Evolutionary conservation across 192 early-diverging fungal genomes (phyloP), one percentile per base, ranked within the genome.

Genomic region (Backusella tarrabulga): DNA sequence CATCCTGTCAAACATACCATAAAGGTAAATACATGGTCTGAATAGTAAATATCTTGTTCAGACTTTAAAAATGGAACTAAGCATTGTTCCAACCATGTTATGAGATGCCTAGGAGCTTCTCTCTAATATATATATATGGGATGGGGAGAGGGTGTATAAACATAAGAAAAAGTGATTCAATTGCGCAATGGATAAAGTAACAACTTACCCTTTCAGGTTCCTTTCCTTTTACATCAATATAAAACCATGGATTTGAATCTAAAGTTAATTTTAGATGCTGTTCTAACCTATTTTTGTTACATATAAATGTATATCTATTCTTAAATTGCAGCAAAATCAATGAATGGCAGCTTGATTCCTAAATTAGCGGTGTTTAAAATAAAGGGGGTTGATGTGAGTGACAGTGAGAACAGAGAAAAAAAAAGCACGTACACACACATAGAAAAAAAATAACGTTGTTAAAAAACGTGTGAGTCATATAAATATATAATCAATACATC

Each of bases 1-100:
- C 83, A 84, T 8, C 83, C 83, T 14, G 80, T 75, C 40, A 83
- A 66, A 12, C 76, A 42, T 26, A 83, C 54, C 76, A 83, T 80
- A 66, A 41, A 83, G 4, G 67, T 46, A n/a, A 80, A 80, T 14
- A 78, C 35, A 36, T 19, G 38, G 17, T 67, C 12, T 15, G 69
- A 66, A 19, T 42, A 41, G 19, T 72, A 68, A 41, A 71, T 21
- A 2, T 12, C 34, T 35, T 60, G 60, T 0, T 67, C 29, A 19
- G 26, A 19, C 21, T 15, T 23, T 29, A 77, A 34, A 69, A 76
- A 76, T 3, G 75, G 79, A n/a, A 34, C 17, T 14, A 81, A 44
- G 29, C 67, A n/a, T 17, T 73, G 21, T 40, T 21, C 36, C 15
- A 81, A 40, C 32, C 67, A 76, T 40, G 66, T 14, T 7, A 23